phyloP scores from a whole-genome alignment of 1,284 basidiomycete species.

The Cryptococcus depauperatus region DNA sequence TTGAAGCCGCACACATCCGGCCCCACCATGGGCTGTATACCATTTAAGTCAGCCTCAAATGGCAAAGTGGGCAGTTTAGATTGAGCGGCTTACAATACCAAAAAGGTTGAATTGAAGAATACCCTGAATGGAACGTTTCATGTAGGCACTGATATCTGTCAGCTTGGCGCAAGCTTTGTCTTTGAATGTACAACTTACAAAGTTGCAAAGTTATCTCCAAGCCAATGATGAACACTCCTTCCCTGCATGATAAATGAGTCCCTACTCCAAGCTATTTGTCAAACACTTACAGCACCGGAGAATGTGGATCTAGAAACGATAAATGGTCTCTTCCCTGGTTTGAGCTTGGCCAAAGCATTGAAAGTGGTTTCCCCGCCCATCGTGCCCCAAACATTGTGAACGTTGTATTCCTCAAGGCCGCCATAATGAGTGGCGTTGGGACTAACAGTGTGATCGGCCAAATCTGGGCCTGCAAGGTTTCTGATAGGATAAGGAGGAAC shows the following conservation, averaged over 20 bases:
- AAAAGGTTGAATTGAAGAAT: slow-evolving; percentile 51
- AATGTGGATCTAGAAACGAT: slow-evolving; percentile 59
- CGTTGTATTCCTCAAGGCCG: slow-evolving; percentile 54
- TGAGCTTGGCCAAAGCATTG: slow-evolving; percentile 50
- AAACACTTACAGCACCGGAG: slow-evolving; percentile 51
- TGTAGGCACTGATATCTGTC: slow-evolving; percentile 51
- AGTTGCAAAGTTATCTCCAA: slow-evolving; percentile 59
- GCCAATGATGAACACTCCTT: slow-evolving; percentile 39
- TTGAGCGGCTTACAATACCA: slow-evolving; percentile 9
- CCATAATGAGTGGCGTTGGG: slow-evolving; percentile 55
- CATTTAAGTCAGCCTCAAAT: neutral
- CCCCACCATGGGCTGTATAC: slow-evolving; percentile 56
- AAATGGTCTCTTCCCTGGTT: slow-evolving; percentile 56
- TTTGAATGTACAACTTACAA: slow-evolving; percentile 40
- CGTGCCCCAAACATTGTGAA: slow-evolving; percentile 54
- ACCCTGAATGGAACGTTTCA: slow-evolving; percentile 56
- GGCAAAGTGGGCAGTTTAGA: neutral
- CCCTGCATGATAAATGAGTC: neutral
- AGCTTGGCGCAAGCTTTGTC: neutral
- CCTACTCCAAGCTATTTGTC: neutral
- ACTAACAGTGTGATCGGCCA: slow-evolving; percentile 47
- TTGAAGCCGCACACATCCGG: slow-evolving; percentile 57
- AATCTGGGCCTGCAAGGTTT: slow-evolving; percentile 16
- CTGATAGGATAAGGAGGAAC: slow-evolving; percentile 18
- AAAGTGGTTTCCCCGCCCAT: slow-evolving; percentile 59